These are phyloP conservation scores for Thalassiosira exigua DNA, from an alignment of 352 stramenopile species.

Conservation along the genomic window DNA sequence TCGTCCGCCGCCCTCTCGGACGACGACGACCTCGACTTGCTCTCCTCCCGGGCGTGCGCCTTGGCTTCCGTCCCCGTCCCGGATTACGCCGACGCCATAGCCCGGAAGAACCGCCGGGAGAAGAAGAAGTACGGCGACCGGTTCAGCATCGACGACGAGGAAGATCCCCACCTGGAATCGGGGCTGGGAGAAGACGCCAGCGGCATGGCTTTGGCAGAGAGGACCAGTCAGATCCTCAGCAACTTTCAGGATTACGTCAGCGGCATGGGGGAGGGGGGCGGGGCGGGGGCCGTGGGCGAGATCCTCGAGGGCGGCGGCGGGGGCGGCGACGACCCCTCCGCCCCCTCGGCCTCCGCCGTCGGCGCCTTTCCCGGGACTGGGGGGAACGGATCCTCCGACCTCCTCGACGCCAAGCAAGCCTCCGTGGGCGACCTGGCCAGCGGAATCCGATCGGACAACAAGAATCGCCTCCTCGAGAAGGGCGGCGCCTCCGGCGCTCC, in stretches of 20 bases:
- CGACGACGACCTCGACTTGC: slow-evolving; percentile 16
- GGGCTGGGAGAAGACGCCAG: neutral
- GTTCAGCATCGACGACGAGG: slow-evolving; percentile 27
- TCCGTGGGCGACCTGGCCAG: neutral
- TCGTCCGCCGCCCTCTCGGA: neutral
- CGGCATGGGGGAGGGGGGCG: slow-evolving; percentile 5
- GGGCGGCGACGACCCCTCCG: too few relatives aligned
- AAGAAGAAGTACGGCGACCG: slow-evolving; percentile 26
- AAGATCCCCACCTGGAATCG: slow-evolving; percentile 11
- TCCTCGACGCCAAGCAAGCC: neutral
- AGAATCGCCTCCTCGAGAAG: neutral
- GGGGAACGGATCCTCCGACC: neutral
- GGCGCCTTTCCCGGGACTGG: neutral
- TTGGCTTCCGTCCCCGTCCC: slow-evolving; percentile 28
- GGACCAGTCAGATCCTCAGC: slow-evolving; percentile 17
- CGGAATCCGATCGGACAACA: slow-evolving; percentile 10
- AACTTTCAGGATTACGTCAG: slow-evolving; percentile 35
- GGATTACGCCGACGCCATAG: slow-evolving; percentile 33
- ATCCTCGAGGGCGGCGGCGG: neutral
- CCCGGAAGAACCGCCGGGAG: neutral
- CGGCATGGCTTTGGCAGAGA: slow-evolving; percentile 15
- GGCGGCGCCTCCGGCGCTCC: neutral
- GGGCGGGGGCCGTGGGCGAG: neutral
- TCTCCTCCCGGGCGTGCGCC: slow-evolving; percentile 18
- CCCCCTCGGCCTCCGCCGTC: neutral